phyloP scores from a whole-genome alignment of 306 rosid species.

The Citrullus colocynthis region DNA sequence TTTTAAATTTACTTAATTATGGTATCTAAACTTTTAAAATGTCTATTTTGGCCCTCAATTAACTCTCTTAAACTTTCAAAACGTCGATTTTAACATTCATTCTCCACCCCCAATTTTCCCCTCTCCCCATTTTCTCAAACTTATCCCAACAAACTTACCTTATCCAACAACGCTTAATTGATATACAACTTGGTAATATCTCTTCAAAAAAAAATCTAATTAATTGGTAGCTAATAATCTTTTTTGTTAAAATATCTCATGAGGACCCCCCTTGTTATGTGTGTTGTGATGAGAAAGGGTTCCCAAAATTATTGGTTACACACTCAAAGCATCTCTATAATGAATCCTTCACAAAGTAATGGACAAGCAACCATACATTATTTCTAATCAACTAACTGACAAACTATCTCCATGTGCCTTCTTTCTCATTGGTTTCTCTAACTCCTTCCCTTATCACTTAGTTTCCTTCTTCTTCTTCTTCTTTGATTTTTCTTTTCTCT shows the following conservation, averaged over 20 bases:
- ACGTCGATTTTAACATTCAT: too few relatives aligned
- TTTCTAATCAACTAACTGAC: background rate
- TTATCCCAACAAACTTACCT: too few relatives aligned
- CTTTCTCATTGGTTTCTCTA: constrained; percentile 7
- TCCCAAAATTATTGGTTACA: background rate
- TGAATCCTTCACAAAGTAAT: background rate
- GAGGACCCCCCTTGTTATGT: background rate
- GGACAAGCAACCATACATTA: constrained; percentile 4
- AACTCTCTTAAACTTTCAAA: too few relatives aligned
- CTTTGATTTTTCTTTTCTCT: background rate
- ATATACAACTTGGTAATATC: too few relatives aligned
- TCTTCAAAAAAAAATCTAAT: too few relatives aligned
- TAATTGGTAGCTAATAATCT: too few relatives aligned
- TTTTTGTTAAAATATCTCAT: background rate
- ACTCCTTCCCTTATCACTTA: background rate
- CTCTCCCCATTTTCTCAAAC: too few relatives aligned
- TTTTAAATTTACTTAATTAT: too few relatives aligned
- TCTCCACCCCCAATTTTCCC: too few relatives aligned
- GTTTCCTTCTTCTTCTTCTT: background rate
- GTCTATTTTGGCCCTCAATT: too few relatives aligned
- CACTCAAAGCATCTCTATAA: background rate
- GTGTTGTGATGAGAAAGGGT: background rate
- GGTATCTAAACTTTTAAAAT: too few relatives aligned
- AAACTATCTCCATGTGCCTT: constrained; percentile 7
- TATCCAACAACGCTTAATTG: too few relatives aligned